Evolutionary conservation across 768 basidiomycete species (phyloP), one percentile per base, ranked within the genome.

Genomic region (Tylopilus intermedius): DNA sequence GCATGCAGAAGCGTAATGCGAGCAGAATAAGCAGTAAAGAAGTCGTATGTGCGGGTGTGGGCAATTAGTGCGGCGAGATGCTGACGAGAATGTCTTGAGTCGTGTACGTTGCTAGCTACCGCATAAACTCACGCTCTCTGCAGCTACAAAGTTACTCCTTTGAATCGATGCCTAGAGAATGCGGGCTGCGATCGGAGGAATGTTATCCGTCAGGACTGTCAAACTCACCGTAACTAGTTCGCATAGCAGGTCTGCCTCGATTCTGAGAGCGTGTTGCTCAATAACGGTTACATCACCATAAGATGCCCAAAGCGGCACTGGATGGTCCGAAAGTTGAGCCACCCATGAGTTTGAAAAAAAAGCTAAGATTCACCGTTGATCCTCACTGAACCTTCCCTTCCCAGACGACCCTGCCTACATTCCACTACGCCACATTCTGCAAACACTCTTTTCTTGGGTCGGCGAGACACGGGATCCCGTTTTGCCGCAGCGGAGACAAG

Each of bases 361-460:
- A 38, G 30, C n/a, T 3, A 18, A 8, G 18, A 27, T 8, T 45
- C 32, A 67, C 66, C 54, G 29, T 62, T 55, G 45, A 58, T 22
- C 40, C 38, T 40, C 39, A 55, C 33, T 21, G 50, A 35, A 45
- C 55, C 59, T 9, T 46, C 58, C 29, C 44, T 60, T 14, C 76
- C 46, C 59, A 65, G 45, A 72, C 61, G 61, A 79, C 83, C 50
- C 72, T 74, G 49, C 77, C 53, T 77, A 71, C 21, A 77, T 66
- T 21, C 71, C 27, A 49, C 64, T 7, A 86, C 46, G 0, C 86
- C 89, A 55, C 86, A 87, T 6, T 66, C 66, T 0, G 86, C 82
- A 68, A 89, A 91, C 0, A 86, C 71, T 44, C 79, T 82, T 53
- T 84, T 76, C 71, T 84, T 87, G 4, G 89, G 88, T 49, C 80